Conservation (phyloP, 2,329 filamentous ascomycete genomes). For the Cordyceps tenuipes region DNA sequence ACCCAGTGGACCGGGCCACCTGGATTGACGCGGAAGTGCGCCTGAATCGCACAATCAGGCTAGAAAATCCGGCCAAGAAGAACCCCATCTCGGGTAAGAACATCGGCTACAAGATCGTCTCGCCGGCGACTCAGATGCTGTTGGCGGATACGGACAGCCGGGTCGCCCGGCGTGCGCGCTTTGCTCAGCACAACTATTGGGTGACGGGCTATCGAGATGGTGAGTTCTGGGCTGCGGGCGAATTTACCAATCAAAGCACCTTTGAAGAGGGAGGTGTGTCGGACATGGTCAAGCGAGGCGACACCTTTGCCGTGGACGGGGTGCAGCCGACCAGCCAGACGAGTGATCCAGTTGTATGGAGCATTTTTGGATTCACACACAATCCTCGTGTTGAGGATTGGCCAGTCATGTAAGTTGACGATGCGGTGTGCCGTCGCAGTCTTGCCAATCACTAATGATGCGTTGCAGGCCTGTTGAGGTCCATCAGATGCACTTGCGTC, state of each 20-base stretch:
- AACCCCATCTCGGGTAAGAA: conserved; percentile 42
- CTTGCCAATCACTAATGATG: conserved; percentile 2
- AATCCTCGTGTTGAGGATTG: conserved; percentile 41
- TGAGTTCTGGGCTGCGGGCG: conserved; percentile 42
- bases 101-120: conserved; percentile 41
- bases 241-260: conserved; percentile 42
- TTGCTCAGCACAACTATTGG: conserved; percentile 39
- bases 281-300: conserved; percentile 38
- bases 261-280: conserved; percentile 35
- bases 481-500: conserved; percentile 36
- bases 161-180: conserved; percentile 35
- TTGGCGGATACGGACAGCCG: conserved; percentile 37
- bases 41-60: conserved; percentile 41
- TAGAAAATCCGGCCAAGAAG: conserved; percentile 37
- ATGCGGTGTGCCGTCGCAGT: background rate
- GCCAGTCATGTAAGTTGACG: conserved; percentile 39
- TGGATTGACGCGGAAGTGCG: conserved; percentile 45
- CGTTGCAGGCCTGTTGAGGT: conserved; percentile 38
- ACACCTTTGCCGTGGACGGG: conserved; percentile 34
- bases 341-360: conserved; percentile 35
- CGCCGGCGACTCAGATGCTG: conserved; percentile 37
- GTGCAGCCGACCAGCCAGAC: conserved; percentile 15
- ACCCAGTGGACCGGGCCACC: conserved; percentile 34
- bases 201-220: conserved; percentile 41
- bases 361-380: conserved; percentile 40